These are phyloP conservation scores for Colletotrichum coccodes DNA, from an alignment of 2,329 filamentous ascomycete genomes.

Conservation along the genomic window DNA sequence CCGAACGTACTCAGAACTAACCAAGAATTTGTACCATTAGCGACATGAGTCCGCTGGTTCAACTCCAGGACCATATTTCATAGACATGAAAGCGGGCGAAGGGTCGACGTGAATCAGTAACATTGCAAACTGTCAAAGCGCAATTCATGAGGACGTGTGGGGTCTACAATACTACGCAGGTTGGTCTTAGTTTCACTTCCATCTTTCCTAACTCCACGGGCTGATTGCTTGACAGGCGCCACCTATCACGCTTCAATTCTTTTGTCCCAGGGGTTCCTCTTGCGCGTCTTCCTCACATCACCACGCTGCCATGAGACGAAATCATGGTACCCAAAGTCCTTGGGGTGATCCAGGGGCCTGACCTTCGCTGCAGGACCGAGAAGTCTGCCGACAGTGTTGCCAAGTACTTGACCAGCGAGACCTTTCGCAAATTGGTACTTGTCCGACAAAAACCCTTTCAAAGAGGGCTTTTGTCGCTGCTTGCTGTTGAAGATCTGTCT, in stretches of 20 bases:
- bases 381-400: background rate
- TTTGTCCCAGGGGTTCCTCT: background rate
- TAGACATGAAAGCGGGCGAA: too few relatives aligned
- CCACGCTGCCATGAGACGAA: constrained; percentile 30
- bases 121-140: too few relatives aligned
- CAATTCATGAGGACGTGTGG: too few relatives aligned
- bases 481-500: background rate
- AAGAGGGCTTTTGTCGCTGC: background rate
- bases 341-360: background rate
- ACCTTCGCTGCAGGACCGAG: background rate
- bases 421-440: background rate
- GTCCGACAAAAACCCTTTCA: background rate
- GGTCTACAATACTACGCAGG: too few relatives aligned
- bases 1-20: too few relatives aligned
- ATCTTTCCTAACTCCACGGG: too few relatives aligned
- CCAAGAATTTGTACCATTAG: too few relatives aligned
- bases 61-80: too few relatives aligned
- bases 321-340: constrained; percentile 30
- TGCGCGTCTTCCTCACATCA: background rate
- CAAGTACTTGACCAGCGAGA: background rate
- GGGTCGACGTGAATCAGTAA: too few relatives aligned
- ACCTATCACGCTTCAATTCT: background rate
- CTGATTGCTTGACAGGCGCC: too few relatives aligned
- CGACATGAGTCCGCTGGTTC: too few relatives aligned
- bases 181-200: too few relatives aligned